These are phyloP conservation scores for Ascosphaera apis DNA, from an alignment of 2,329 filamentous ascomycete genomes.

Conservation along the genomic window DNA sequence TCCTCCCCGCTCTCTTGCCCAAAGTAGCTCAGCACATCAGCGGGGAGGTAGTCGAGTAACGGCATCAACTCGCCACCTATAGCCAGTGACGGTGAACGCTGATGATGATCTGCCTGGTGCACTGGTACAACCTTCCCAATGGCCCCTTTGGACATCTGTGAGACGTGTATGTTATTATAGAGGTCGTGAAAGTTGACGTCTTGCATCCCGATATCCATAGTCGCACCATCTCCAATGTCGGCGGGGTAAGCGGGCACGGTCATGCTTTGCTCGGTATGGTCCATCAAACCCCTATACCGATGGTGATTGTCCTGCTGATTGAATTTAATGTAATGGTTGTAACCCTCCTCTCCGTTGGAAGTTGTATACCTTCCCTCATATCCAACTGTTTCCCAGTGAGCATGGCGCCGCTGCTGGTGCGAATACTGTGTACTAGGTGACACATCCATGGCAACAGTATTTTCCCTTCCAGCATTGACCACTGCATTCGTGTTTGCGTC, in stretches of 20 bases:
- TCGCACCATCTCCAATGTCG: constrained; percentile 30
- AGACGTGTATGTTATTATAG: no score
- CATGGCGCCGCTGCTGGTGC: not conserved
- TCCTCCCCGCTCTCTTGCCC: no score
- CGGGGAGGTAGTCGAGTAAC: constrained; percentile 52
- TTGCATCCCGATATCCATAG: constrained; percentile 54
- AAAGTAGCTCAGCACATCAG: constrained; percentile 37
- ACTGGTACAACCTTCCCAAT: no score
- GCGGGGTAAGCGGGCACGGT: constrained; percentile 13
- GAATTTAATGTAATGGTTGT: constrained; percentile 8
- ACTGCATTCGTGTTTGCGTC: not conserved
- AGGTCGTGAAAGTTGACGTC: constrained; percentile 53
- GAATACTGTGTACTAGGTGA: not conserved
- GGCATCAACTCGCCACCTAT: constrained; percentile 39
- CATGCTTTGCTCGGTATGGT: no score
- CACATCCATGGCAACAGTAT: not conserved
- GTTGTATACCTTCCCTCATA: constrained; percentile 4
- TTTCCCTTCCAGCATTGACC: not conserved
- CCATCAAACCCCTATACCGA: no score
- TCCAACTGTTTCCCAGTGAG: constrained; percentile 1
- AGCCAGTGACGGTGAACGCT: constrained; percentile 16
- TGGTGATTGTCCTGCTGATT: not conserved
- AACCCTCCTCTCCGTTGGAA: constrained; percentile 10
- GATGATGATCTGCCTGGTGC: no score
- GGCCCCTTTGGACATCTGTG: no score